These are phyloP conservation scores for Xanthoconium purpureum DNA, from an alignment of 768 basidiomycete species.

Conservation along the genomic window DNA sequence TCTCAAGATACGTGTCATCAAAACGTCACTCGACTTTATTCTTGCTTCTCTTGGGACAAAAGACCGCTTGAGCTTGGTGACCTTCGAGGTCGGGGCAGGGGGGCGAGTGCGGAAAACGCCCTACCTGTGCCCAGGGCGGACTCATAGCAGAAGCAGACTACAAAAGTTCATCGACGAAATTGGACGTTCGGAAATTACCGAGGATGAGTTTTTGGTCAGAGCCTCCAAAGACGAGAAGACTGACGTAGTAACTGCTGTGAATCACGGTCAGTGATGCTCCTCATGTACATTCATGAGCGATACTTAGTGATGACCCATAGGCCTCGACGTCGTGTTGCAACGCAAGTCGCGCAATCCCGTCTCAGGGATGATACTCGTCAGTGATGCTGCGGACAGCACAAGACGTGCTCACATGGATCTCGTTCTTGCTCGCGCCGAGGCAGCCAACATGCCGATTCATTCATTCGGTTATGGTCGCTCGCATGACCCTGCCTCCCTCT, in stretches of 20 bases:
- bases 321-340: constrained; percentile 91
- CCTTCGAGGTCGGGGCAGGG: constrained; percentile 84
- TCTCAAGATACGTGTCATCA: constrained; percentile 87
- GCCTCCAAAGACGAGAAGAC: constrained; percentile 89
- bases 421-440: constrained; percentile 93
- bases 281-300: neutral
- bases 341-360: constrained; percentile 89
- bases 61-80: constrained; percentile 87
- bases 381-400: constrained; percentile 89
- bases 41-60: constrained; percentile 69
- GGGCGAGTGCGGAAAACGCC: constrained; percentile 91
- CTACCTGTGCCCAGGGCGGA: constrained; percentile 71
- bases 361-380: constrained; percentile 89
- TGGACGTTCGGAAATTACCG: constrained; percentile 42
- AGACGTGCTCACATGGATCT: constrained; percentile 97
- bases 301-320: constrained; percentile 34
- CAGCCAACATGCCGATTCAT: constrained; percentile 95
- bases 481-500: constrained; percentile 95
- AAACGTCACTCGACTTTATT: constrained; percentile 82
- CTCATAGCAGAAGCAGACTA: constrained; percentile 66
- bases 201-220: constrained; percentile 64
- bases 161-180: constrained; percentile 78
- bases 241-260: constrained; percentile 98
- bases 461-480: constrained; percentile 95
- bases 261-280: constrained; percentile 59